These are phyloP conservation scores for Cytospora mali DNA, from an alignment of 2,329 filamentous ascomycete species.

Conservation along the genomic window DNA sequence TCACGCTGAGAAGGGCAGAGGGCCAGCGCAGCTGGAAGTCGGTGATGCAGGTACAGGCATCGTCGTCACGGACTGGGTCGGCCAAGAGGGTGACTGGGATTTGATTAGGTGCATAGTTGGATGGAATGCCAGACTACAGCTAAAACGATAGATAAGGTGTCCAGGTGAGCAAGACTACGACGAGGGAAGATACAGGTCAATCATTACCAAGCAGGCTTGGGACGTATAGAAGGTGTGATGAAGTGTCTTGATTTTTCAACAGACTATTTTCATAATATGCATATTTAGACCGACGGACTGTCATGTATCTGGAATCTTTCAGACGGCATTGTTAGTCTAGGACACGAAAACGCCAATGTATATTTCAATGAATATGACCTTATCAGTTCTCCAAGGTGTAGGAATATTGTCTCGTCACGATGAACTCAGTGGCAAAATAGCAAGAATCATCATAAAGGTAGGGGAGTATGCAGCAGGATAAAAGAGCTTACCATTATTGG, in stretches of 20 bases:
- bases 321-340: slow-evolving; percentile 15
- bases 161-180: not conserved
- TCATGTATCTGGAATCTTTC: not conserved
- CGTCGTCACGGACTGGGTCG: slow-evolving; percentile 93
- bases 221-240: not conserved
- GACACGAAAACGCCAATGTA: slow-evolving; percentile 5
- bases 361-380: slow-evolving; percentile 35
- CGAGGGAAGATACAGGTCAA: not conserved
- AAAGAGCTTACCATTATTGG: slow-evolving; percentile 13
- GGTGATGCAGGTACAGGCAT: slow-evolving; percentile 82
- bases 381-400: slow-evolving; percentile 68
- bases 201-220: not conserved
- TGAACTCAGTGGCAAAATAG: slow-evolving; percentile 54
- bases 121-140: slow-evolving; percentile 76
- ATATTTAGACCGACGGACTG: not conserved
- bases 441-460: slow-evolving; percentile 55
- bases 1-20: slow-evolving; percentile 57
- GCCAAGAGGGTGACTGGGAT: slow-evolving; percentile 86
- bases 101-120: slow-evolving; percentile 83
- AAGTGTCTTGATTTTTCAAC: slow-evolving; percentile 5
- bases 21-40: slow-evolving; percentile 52
- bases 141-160: slow-evolving; percentile 37
- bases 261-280: slow-evolving; percentile 16
- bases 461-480: slow-evolving; percentile 11
- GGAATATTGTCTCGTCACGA: slow-evolving; percentile 53